These are phyloP conservation scores for Chlorophyllum brunneum DNA, from an alignment of 768 basidiomycete genomes.

Conservation along the genomic window DNA sequence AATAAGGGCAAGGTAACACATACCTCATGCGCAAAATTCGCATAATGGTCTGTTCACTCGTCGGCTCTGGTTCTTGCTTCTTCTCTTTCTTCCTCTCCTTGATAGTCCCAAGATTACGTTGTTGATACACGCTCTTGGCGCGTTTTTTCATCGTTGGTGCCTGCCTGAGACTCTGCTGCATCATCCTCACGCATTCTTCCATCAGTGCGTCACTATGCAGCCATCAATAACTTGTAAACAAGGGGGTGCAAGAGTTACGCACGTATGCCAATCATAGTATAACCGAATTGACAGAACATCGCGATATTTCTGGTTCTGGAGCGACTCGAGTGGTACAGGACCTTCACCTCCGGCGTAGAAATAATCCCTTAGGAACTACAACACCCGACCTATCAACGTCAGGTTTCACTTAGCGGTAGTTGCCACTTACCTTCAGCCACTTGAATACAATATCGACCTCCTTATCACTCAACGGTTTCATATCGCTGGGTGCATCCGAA, in stretches of 20 bases:
- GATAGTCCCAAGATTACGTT: slow-evolving; percentile 95
- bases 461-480: slow-evolving; percentile 91
- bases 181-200: slow-evolving; percentile 95
- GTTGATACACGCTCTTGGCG: slow-evolving; percentile 88
- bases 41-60: slow-evolving; percentile 89
- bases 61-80: slow-evolving; percentile 71
- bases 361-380: slow-evolving; percentile 88
- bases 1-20: slow-evolving; percentile 5
- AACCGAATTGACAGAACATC: slow-evolving; percentile 86
- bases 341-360: slow-evolving; percentile 95
- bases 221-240: slow-evolving; percentile 11
- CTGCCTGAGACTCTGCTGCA: slow-evolving; percentile 80
- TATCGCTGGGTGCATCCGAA: slow-evolving; percentile 78
- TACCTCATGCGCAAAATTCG: slow-evolving; percentile 94
- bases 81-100: slow-evolving; percentile 92
- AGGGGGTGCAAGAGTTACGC: slow-evolving; percentile 22
- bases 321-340: slow-evolving; percentile 75
- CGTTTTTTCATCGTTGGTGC: slow-evolving; percentile 80
- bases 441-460: slow-evolving; percentile 99
- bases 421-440: slow-evolving; percentile 76
- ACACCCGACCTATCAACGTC: not conserved
- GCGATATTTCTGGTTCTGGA: slow-evolving; percentile 94
- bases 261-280: slow-evolving; percentile 97
- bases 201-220: slow-evolving; percentile 67
- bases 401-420: not conserved